Percentiles rank a stretch among this genome's conserved stretches.
phyloP scores from a whole-genome alignment of 2,329 filamentous ascomycete genomes.

The Aurifilum marmelostoma region DNA sequence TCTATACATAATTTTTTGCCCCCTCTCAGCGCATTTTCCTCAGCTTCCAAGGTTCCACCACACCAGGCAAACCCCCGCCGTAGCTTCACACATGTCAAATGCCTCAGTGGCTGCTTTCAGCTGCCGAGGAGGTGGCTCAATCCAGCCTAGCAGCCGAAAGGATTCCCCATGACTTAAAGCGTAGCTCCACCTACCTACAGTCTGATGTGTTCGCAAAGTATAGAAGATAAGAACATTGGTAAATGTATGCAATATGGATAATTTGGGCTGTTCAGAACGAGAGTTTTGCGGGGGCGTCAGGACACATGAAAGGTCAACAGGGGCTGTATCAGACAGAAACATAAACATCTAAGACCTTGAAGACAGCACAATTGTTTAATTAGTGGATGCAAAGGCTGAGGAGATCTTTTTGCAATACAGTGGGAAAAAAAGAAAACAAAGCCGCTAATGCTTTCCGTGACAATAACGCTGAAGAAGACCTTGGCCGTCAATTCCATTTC shows the following conservation, averaged over 20 bases:
- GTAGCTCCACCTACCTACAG: neutral
- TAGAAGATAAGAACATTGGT: neutral
- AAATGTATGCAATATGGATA: neutral
- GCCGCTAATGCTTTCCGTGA: neutral
- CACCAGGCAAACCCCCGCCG: neutral
- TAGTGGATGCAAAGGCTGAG: neutral
- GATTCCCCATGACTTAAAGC: neutral
- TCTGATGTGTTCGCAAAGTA: neutral
- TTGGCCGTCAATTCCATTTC: neutral
- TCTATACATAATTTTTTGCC: too few relatives aligned
- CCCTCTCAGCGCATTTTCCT: too few relatives aligned
- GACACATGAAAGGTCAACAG: too few relatives aligned
- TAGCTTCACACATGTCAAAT: neutral
- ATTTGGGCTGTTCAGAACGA: neutral
- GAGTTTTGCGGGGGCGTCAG: too few relatives aligned
- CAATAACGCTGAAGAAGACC: neutral
- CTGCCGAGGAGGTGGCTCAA: neutral
- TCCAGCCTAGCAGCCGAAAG: constrained; percentile 3
- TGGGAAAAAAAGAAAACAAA: neutral
- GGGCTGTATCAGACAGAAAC: too few relatives aligned
- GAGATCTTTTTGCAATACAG: neutral
- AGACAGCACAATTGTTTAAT: too few relatives aligned
- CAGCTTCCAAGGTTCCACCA: too few relatives aligned
- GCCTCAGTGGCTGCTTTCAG: neutral
- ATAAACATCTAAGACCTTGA: too few relatives aligned